Evolutionary conservation across 192 early-diverging fungal genomes (phyloP).

Genomic region (Pilaira anomala): DNA sequence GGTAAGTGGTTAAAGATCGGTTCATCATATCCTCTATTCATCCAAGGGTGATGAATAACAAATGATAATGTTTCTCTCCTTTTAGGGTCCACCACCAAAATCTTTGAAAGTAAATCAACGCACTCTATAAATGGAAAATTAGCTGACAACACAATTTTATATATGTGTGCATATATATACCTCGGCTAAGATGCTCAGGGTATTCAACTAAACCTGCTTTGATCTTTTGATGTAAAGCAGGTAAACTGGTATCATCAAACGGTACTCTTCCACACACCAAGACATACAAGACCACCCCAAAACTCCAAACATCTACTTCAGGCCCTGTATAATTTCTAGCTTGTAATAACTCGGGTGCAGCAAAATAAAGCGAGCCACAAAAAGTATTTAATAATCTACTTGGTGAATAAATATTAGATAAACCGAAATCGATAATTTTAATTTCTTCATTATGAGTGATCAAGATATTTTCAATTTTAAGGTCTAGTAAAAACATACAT

Average conservation of each 20-base stretch:
- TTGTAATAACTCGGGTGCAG: constrained; percentile 82
- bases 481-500: constrained; percentile 33
- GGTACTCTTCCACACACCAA: constrained; percentile 79
- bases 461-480: constrained; percentile 85
- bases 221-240: constrained; percentile 81
- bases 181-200: constrained; percentile 61
- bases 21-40: constrained; percentile 65
- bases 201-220: constrained; percentile 76
- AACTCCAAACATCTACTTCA: constrained; percentile 86
- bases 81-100: constrained; percentile 70
- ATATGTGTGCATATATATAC: constrained; percentile 53
- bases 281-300: constrained; percentile 83
- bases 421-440: constrained; percentile 88
- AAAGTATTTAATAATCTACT: constrained; percentile 49
- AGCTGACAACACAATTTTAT: not conserved
- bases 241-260: constrained; percentile 81
- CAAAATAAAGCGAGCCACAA: constrained; percentile 74
- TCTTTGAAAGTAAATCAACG: constrained; percentile 62
- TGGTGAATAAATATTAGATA: constrained; percentile 68
- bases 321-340: constrained; percentile 77
- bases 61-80: constrained; percentile 66
- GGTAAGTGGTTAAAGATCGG: constrained; percentile 66
- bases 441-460: constrained; percentile 65
- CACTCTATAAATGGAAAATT: constrained; percentile 45
- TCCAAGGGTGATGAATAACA: constrained; percentile 73